A percentile compares a stretch with the other conserved stretches of the same genome.
phyloP scores from a whole-genome alignment of 371 early-diverging fungal species.

The Zychaea mexicana region DNA sequence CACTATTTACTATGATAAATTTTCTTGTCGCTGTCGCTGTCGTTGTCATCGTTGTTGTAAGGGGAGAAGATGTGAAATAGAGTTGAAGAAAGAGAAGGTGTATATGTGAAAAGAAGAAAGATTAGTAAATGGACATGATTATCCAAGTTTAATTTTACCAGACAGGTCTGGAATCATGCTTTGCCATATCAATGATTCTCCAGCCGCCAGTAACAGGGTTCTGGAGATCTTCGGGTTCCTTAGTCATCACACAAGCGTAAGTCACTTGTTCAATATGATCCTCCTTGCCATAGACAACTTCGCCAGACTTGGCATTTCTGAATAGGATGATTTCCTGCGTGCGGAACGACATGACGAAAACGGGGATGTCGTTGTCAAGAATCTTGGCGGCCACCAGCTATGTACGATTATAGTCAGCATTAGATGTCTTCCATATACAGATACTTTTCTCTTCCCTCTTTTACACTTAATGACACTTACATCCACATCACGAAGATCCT shows the following conservation, averaged over 20 bases:
- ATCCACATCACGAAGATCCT: conserved; percentile 92
- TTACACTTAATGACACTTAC: conserved; percentile 34
- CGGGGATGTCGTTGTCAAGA: conserved; percentile 90
- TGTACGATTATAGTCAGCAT: no score
- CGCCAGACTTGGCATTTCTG: conserved; percentile 82
- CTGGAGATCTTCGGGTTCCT: conserved; percentile 82
- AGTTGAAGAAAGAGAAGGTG: conserved; percentile 2
- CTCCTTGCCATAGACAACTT: conserved; percentile 87
- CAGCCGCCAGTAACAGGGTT: conserved; percentile 91
- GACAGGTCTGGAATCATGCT: conserved; percentile 70
- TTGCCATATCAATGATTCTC: conserved; percentile 90
- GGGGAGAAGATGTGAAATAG: neutral
- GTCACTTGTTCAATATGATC: conserved; percentile 87
- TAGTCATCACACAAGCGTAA: conserved; percentile 90
- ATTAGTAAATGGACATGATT: neutral
- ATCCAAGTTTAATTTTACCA: conserved; percentile 52
- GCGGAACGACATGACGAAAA: conserved; percentile 86
- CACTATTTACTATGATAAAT: neutral
- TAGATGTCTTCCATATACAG: neutral
- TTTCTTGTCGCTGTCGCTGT: neutral
- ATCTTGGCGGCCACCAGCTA: conserved; percentile 81
- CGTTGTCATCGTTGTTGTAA: no score
- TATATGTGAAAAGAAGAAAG: conserved; percentile 3
- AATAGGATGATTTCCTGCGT: conserved; percentile 95
- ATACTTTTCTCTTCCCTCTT: neutral